Evolutionary conservation across 805 yeast genomes (phyloP).

Genomic region (Candida sakaeoensis): DNA sequence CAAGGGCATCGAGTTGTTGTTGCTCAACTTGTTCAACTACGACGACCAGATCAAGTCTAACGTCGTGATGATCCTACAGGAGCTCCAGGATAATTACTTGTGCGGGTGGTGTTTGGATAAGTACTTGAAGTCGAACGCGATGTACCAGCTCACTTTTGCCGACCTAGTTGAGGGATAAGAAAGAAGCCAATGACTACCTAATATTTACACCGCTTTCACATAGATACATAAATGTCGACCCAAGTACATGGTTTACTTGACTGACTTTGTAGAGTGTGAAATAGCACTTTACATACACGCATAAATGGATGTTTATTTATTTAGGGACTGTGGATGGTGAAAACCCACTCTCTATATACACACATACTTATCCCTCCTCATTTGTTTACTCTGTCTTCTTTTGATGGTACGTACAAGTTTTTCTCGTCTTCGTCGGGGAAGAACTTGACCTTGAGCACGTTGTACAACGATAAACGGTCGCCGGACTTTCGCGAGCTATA

Average conservation of each 20-base stretch:
- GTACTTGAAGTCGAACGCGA: constrained; percentile 32
- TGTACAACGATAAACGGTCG: constrained; percentile 41
- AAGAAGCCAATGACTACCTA: no score
- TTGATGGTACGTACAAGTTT: constrained; percentile 9
- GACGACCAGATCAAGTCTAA: constrained; percentile 39
- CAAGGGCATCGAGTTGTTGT: constrained; percentile 40
- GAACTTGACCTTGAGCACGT: constrained; percentile 17
- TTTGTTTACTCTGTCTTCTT: constrained; percentile 9
- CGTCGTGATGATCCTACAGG: constrained; percentile 40
- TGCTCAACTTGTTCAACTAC: constrained; percentile 38
- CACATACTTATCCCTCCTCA: neutral
- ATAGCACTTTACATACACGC: no score
- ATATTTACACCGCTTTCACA: no score
- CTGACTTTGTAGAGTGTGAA: no score
- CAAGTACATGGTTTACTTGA: no score
- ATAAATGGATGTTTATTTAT: no score
- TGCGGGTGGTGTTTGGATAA: constrained; percentile 44
- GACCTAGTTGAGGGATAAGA: constrained; percentile 22
- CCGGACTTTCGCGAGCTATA: constrained; percentile 56
- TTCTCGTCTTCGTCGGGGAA: constrained; percentile 8
- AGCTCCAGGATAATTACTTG: constrained; percentile 39
- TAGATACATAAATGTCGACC: no score
- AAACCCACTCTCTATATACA: no score
- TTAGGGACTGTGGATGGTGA: no score
- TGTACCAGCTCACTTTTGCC: constrained; percentile 38